Percentiles rank a stretch among this genome's conserved stretches.
phyloP scores from a whole-genome alignment of 371 early-diverging fungal species.

The Syncephalastrum sp. region DNA sequence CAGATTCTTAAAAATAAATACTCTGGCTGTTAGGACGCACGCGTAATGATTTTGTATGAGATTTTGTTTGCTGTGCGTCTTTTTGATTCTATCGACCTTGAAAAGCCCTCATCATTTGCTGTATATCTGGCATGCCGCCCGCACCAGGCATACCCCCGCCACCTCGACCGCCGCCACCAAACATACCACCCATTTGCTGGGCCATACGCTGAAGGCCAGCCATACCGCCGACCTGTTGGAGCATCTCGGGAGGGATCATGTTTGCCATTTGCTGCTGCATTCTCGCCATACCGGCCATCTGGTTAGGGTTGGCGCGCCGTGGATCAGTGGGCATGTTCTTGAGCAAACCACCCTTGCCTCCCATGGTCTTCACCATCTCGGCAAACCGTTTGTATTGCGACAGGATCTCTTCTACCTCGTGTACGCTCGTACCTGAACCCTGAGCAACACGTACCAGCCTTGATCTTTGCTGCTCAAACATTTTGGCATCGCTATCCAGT shows the following conservation, averaged over 20 bases:
- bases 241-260: slow-evolving; percentile 74
- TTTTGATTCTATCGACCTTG: slow-evolving; percentile 23
- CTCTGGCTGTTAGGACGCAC: no score
- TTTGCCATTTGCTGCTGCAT: slow-evolving; percentile 72
- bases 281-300: slow-evolving; percentile 65
- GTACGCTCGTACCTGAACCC: slow-evolving; percentile 87
- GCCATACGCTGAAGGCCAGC: slow-evolving; percentile 83
- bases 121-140: slow-evolving; percentile 64
- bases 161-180: slow-evolving; percentile 58
- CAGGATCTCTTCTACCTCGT: slow-evolving; percentile 87
- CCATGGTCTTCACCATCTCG: slow-evolving; percentile 95
- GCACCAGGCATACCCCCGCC: slow-evolving; percentile 17
- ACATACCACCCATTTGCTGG: slow-evolving; percentile 63
- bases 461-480: slow-evolving; percentile 78
- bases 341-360: slow-evolving; percentile 88
- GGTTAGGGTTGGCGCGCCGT: slow-evolving; percentile 52
- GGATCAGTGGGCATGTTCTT: slow-evolving; percentile 60
- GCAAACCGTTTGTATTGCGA: slow-evolving; percentile 84
- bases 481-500: slow-evolving; percentile 89
- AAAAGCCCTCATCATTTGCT: slow-evolving; percentile 68
- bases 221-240: slow-evolving; percentile 78
- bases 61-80: neutral
- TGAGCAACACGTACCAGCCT: slow-evolving; percentile 88
- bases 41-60: no score
- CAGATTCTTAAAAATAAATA: no score